Evolutionary conservation across 768 basidiomycete genomes (phyloP), one percentile per base, ranked within the genome.

Genomic region (Lactarius psammicola): DNA sequence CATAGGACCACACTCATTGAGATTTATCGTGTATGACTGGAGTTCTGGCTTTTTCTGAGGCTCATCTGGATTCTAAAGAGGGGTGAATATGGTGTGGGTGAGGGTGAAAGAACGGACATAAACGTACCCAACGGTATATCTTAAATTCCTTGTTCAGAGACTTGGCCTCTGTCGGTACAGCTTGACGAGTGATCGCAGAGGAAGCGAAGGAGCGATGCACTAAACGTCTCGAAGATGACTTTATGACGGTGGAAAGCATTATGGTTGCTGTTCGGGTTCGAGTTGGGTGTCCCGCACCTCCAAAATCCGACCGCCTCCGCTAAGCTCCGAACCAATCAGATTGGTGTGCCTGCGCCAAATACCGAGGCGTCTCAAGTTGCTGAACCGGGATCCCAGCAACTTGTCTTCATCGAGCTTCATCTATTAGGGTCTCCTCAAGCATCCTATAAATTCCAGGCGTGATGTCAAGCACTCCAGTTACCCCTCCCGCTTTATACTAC

Each of bases 1-100:
- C 96, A 98, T 98, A 64, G 96, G 96, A 15, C 96, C 96, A 31
- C 90, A 94, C 78, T 94, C 89, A 79, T 92, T 92, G 60, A 98
- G 83, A 79, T 98, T 95, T 72, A 98, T 85, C 55, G 83, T 86
- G 82, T 96, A 98, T 2, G 88, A 86, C 80, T 98, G 94, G 40
- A 99, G 82, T 40, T 81, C 84, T 0, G 97, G 97, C 77, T 98
- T 96, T 80, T 87, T 87, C 59, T 87, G 84, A 20, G 97, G 96
- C 74, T 92, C 87, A 75, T 99, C 97, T 30, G 97, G 97, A 78
- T 98, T 95, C 95, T 87, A 71, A 30, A 55, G 26, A 63, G 49
- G 59, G 55, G 62, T 67, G 42, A 40, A 49, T 13, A 23, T 57
- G 61, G 58, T n/a, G n/a, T n/a, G n/a, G 59, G 34, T 31, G 62